These are phyloP conservation scores for Mycocalia duriaeana DNA, from an alignment of 1,284 basidiomycete genomes.

Conservation along the genomic window DNA sequence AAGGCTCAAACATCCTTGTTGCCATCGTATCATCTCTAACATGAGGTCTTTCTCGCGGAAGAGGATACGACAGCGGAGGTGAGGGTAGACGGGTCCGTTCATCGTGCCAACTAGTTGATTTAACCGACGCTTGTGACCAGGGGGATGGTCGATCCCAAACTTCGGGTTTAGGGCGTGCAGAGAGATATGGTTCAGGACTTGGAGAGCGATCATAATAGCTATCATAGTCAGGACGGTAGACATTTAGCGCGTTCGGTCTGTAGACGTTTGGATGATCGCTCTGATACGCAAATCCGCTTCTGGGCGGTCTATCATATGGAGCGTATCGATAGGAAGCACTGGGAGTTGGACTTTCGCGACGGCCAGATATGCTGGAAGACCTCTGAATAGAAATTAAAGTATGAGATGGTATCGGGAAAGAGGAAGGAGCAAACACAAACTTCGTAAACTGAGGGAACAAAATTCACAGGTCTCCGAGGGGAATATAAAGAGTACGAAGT, in stretches of 20 bases:
- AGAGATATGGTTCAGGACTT: conserved; percentile 46
- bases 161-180: conserved; percentile 25
- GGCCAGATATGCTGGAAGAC: conserved; percentile 19
- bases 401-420: conserved; percentile 5
- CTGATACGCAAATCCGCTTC: conserved; percentile 32
- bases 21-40: conserved; percentile 33
- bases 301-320: conserved; percentile 44
- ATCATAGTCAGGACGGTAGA: conserved; percentile 34
- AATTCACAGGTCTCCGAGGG: conserved; percentile 26
- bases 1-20: conserved; percentile 65
- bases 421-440: conserved; percentile 23
- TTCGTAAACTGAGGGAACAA: conserved; percentile 28
- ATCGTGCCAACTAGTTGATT: conserved; percentile 26
- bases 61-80: conserved; percentile 27
- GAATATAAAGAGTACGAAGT: conserved; percentile 23
- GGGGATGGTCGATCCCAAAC: conserved; percentile 33
- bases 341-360: conserved; percentile 44
- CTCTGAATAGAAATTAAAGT: conserved; percentile 25
- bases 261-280: conserved; percentile 27
- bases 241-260: conserved; percentile 17
- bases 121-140: conserved; percentile 21
- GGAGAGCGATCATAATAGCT: conserved; percentile 43
- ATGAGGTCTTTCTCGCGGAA: conserved; percentile 20
- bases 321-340: conserved; percentile 33
- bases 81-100: conserved; percentile 26